Evolutionary conservation across 768 basidiomycete genomes (phyloP).

Genomic region (Tylopilus subfusipes): DNA sequence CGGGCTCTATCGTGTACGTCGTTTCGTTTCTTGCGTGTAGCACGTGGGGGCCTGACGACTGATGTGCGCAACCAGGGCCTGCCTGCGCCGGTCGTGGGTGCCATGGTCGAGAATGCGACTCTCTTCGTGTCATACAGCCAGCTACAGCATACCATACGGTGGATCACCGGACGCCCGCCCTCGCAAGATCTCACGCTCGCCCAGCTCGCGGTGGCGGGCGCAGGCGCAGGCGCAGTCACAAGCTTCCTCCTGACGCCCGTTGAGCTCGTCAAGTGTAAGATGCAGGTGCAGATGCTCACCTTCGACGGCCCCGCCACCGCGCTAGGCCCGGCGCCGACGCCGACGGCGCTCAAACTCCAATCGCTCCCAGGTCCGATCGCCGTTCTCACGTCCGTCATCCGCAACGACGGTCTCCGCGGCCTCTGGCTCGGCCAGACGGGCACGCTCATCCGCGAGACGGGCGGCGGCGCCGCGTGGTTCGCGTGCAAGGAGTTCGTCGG

Average conservation of each 20-base stretch:
- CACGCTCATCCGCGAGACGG: constrained; percentile 89
- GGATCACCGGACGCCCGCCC: constrained; percentile 32
- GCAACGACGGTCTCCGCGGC: constrained; percentile 68
- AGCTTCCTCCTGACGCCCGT: constrained; percentile 92
- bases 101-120: constrained; percentile 88
- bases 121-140: constrained; percentile 86
- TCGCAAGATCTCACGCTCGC: constrained; percentile 50
- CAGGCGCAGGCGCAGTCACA: constrained; percentile 80
- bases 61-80: constrained; percentile 59
- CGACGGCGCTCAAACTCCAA: constrained; percentile 8
- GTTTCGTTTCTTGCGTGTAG: not conserved
- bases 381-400: constrained; percentile 61
- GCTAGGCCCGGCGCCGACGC: too few relatives aligned
- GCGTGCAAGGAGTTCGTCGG: constrained; percentile 78
- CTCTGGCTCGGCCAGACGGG: constrained; percentile 98
- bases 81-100: constrained; percentile 86
- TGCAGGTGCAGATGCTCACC: constrained; percentile 92
- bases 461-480: constrained; percentile 91
- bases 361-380: constrained; percentile 69
- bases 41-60: not conserved
- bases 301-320: too few relatives aligned
- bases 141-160: constrained; percentile 59
- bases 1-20: constrained; percentile 82
- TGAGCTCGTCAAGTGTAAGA: constrained; percentile 94
- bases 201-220: constrained; percentile 77